Conservation (phyloP, 2,329 filamentous ascomycete species). For the Aspergillus sclerotialis region DNA sequence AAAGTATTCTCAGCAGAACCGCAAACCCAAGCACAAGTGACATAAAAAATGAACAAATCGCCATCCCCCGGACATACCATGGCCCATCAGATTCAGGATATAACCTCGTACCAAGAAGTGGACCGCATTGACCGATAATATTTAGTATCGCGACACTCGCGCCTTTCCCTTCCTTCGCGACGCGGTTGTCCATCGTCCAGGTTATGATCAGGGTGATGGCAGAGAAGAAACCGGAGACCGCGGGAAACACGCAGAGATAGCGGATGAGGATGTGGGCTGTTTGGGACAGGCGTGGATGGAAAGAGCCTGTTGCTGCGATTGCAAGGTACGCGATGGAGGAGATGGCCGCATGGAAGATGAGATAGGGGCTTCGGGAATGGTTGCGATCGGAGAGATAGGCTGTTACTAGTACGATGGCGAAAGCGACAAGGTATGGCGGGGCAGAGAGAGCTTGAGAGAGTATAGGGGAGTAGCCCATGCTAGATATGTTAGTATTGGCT, state of each 20-base stretch:
- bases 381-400: constrained; percentile 64
- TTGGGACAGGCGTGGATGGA: constrained; percentile 29
- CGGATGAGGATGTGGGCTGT: constrained; percentile 38
- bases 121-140: constrained; percentile 72
- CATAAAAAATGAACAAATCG: constrained; percentile 58
- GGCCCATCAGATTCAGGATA: constrained; percentile 55
- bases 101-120: constrained; percentile 60
- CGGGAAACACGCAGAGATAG: constrained; percentile 72
- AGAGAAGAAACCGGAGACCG: constrained; percentile 72
- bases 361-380: constrained; percentile 55
- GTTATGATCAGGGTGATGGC: constrained; percentile 78
- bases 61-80: constrained; percentile 58
- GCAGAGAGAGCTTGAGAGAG: constrained; percentile 71
- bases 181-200: constrained; percentile 84
- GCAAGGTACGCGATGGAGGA: constrained; percentile 62
- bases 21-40: constrained; percentile 52
- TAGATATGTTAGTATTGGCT: constrained; percentile 10
- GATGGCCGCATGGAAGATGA: constrained; percentile 62
- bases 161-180: constrained; percentile 60
- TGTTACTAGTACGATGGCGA: constrained; percentile 63
- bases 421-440: constrained; percentile 73
- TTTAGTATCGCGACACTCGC: constrained; percentile 76
- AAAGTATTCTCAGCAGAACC: constrained; percentile 45
- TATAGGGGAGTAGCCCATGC: constrained; percentile 63
- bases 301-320: constrained; percentile 47